A percentile compares a stretch with the other conserved stretches of the same genome.
Conservation (phyloP, 305 asterid species). For the Fraxinus latifolia region DNA sequence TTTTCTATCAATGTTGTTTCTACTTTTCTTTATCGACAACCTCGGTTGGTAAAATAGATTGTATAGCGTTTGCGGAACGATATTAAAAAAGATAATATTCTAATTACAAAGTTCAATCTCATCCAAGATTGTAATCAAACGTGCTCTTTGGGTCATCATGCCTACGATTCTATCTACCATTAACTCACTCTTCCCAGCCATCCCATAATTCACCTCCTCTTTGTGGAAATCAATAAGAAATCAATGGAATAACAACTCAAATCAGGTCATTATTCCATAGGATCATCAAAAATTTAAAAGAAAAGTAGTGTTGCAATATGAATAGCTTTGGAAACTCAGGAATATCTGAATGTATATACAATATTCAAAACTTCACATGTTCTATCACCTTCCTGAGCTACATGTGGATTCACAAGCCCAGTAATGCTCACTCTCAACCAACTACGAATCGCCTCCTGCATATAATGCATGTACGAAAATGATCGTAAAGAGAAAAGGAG, state of each 20-base stretch:
- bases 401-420: constrained; percentile 29
- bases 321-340: constrained; percentile 8
- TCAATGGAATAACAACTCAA: background rate
- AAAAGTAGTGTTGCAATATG: background rate
- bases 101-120: background rate
- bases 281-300: background rate
- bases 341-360: constrained; percentile 59
- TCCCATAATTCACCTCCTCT: background rate
- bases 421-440: constrained; percentile 37
- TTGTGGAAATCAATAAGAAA: background rate
- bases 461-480: constrained; percentile 20
- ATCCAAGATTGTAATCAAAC: background rate
- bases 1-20: background rate
- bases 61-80: background rate
- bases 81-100: background rate
- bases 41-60: background rate
- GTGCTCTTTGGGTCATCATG: background rate
- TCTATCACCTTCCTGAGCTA: constrained; percentile 25
- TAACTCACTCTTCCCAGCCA: background rate
- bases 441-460: constrained; percentile 35
- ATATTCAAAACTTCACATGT: constrained; percentile 52
- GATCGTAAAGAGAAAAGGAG: constrained; percentile 17
- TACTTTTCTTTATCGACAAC: background rate
- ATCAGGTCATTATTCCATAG: background rate
- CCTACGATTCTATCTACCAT: background rate